Conservation (phyloP, 139 green algal genomes). For the Auxenochlorella pyrenoidosa region DNA sequence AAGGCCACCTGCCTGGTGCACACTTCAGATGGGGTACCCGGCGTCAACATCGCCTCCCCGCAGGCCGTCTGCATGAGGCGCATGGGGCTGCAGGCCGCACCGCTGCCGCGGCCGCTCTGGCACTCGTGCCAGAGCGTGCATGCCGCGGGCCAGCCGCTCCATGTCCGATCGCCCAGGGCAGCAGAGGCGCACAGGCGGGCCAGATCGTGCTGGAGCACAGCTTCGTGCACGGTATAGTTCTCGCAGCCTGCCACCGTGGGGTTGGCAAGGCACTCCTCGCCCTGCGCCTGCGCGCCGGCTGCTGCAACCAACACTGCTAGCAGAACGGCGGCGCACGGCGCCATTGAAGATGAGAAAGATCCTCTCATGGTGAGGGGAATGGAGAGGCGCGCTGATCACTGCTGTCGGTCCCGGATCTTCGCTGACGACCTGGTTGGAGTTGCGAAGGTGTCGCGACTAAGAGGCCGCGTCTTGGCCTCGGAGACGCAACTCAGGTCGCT, state of each 20-base stretch:
- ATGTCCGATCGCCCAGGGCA: not conserved
- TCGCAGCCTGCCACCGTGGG: not conserved
- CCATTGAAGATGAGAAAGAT: not conserved
- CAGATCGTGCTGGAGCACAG: not conserved
- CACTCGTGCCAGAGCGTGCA: conserved; percentile 44
- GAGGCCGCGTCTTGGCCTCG: too few relatives aligned
- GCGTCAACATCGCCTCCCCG: conserved; percentile 14
- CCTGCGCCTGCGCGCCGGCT: not conserved
- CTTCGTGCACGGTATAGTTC: not conserved
- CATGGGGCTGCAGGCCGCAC: conserved; percentile 14
- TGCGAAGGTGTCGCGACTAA: too few relatives aligned
- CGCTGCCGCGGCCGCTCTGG: not conserved
- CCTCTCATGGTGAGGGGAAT: not conserved
- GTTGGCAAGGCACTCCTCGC: not conserved
- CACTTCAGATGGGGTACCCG: not conserved
- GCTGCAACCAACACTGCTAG: not conserved
- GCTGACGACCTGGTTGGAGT: too few relatives aligned
- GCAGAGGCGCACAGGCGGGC: not conserved
- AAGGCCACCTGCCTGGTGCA: conserved; percentile 14
- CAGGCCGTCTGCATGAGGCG: conserved; percentile 28
- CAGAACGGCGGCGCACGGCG: not conserved
- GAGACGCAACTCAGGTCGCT: too few relatives aligned
- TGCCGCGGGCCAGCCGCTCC: conserved; percentile 24
- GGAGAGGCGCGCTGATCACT: not conserved
- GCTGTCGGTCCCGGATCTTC: too few relatives aligned